A percentile compares a stretch with the other conserved stretches of the same genome.
These are phyloP conservation scores for Sordaria brevicollis DNA, from an alignment of 495 filamentous ascomycete genomes.

Conservation along the genomic window DNA sequence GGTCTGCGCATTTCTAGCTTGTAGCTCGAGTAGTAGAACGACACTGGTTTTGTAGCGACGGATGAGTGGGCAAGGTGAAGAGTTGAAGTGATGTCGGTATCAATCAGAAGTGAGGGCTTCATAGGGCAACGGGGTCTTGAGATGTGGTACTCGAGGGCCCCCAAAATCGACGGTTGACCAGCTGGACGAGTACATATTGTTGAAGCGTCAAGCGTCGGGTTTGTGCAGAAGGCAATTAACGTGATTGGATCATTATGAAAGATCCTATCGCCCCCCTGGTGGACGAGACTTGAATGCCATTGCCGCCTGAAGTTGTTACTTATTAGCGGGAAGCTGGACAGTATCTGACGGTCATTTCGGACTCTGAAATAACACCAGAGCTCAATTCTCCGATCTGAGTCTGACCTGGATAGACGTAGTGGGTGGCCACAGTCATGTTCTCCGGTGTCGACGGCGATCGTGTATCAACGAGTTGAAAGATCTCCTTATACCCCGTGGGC, in stretches of 20 bases:
- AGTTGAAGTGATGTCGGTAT: not conserved
- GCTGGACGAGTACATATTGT: too few species aligned
- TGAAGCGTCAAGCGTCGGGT: too few species aligned
- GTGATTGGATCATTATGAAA: not conserved
- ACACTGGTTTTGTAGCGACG: not conserved
- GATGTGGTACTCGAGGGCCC: too few species aligned
- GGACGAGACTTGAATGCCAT: not conserved
- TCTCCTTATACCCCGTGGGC: constrained; percentile 21
- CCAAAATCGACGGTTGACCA: too few species aligned
- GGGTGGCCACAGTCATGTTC: constrained; percentile 1
- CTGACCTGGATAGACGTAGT: constrained; percentile 10
- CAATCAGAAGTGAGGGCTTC: not conserved
- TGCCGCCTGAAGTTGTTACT: not conserved
- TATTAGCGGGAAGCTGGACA: not conserved
- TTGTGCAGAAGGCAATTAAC: too few species aligned
- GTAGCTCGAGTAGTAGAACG: not conserved
- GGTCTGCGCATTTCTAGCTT: not conserved
- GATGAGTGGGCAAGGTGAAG: not conserved
- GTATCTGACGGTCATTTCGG: constrained; percentile 1
- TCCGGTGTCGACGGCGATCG: not conserved
- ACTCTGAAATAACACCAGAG: not conserved
- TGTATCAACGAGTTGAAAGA: constrained; percentile 1
- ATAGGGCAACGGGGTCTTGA: not conserved
- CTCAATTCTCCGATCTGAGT: not conserved
- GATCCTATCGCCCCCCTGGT: not conserved